Conservation (phyloP, 345 rosid genomes). For the Toxicodendron radicans region DNA sequence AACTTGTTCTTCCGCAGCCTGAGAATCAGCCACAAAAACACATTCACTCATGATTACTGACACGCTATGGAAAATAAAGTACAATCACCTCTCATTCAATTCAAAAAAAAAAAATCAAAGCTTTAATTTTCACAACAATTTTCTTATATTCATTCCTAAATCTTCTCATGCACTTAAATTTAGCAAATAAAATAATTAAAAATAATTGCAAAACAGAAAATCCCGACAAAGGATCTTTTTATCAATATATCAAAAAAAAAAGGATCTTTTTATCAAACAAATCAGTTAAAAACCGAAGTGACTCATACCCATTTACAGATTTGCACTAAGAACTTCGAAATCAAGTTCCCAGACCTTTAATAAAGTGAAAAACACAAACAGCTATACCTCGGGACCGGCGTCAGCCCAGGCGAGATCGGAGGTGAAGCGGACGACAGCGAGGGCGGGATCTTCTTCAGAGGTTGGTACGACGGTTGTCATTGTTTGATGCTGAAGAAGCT, state of each 20-base stretch:
- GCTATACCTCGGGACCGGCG: conserved; percentile 87
- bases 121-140: background rate
- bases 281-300: background rate
- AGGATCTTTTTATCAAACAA: background rate
- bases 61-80: background rate
- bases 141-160: background rate
- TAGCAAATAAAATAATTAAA: background rate
- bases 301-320: background rate
- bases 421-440: conserved; percentile 88
- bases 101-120: background rate
- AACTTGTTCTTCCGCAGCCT: conserved; percentile 83
- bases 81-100: background rate
- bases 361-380: background rate
- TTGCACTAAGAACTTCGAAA: background rate
- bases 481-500: conserved; percentile 11
- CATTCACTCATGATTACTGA: background rate
- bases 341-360: conserved; percentile 4
- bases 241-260: background rate
- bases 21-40: background rate
- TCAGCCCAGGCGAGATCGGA: conserved; percentile 96
- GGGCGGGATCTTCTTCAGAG: conserved; percentile 90
- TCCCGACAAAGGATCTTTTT: background rate
- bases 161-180: background rate
- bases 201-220: background rate
- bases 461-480: conserved; percentile 94